Percentiles rank a stretch among this genome's conserved stretches.
Evolutionary conservation across 1,139 yeast genomes (phyloP).

Genomic region (Pneumocystis sp.): DNA sequence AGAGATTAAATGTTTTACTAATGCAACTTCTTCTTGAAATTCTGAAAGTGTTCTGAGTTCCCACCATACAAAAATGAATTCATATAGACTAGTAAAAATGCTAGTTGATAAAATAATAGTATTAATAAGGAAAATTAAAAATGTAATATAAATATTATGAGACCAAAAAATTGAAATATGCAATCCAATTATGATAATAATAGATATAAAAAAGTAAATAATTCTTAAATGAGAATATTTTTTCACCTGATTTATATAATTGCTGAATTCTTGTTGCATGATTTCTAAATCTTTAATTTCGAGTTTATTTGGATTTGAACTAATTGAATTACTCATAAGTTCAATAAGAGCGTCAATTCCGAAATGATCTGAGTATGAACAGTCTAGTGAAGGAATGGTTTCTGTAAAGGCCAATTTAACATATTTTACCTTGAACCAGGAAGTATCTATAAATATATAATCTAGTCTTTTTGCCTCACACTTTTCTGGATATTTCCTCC

Average conservation of each 20-base stretch:
- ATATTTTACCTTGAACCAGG: constrained; percentile 51
- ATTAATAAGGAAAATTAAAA: constrained; percentile 37
- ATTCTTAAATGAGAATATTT: constrained; percentile 54
- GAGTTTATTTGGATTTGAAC: constrained; percentile 22
- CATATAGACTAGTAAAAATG: constrained; percentile 59
- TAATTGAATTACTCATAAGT: constrained; percentile 7
- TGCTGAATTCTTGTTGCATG: constrained; percentile 38
- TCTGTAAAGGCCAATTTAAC: constrained; percentile 30
- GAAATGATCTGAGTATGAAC: constrained; percentile 69
- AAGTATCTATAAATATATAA: constrained; percentile 42
- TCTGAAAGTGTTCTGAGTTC: constrained; percentile 69
- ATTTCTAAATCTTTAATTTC: constrained; percentile 4
- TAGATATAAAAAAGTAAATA: constrained; percentile 46
- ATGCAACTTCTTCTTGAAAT: constrained; percentile 27
- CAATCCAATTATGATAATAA: constrained; percentile 36
- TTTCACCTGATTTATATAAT: constrained; percentile 40
- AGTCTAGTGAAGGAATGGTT: constrained; percentile 36
- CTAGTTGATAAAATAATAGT: constrained; percentile 50
- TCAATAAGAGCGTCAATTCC: constrained; percentile 50
- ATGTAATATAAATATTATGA: constrained; percentile 23
- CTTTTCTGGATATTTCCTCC: constrained; percentile 28
- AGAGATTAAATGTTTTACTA: constrained; percentile 10
- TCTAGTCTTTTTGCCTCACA: constrained; percentile 80
- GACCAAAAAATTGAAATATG: constrained; percentile 50
- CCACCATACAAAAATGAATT: constrained; percentile 59